Evolutionary conservation across 1,284 basidiomycete species (phyloP).

Genomic region (Hemileia vastatrix): DNA sequence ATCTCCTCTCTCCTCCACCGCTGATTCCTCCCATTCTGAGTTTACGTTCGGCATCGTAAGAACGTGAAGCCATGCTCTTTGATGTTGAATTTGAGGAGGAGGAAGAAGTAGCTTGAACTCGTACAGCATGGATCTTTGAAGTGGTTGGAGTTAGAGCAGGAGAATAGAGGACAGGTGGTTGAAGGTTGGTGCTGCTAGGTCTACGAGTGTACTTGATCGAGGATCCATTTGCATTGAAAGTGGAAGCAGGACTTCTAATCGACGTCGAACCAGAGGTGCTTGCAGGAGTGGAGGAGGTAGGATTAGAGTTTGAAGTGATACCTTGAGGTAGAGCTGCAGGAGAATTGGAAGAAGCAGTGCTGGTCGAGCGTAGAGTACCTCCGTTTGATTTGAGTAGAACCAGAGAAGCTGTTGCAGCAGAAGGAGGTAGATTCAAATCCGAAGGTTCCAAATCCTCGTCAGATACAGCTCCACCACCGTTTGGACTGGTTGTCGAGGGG

Average conservation of each 20-base stretch:
- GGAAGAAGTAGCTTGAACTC: conserved; percentile 4
- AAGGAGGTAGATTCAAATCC: conserved; percentile 34
- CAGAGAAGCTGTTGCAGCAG: conserved; percentile 29
- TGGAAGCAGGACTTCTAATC: background rate
- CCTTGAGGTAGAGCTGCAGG: conserved; percentile 16
- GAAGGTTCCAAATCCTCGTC: conserved; percentile 31
- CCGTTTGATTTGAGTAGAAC: conserved; percentile 28
- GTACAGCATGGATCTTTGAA: conserved; percentile 26
- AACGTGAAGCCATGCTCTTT: background rate
- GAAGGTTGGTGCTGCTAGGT: conserved; percentile 33
- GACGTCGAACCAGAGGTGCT: background rate
- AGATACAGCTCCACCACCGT: conserved; percentile 28
- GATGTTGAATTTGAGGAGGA: background rate
- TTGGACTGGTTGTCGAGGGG: conserved; percentile 32
- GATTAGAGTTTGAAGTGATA: conserved; percentile 21
- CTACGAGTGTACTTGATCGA: conserved; percentile 34
- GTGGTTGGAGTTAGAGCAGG: conserved; percentile 32
- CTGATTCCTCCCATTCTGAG: background rate
- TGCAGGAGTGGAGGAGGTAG: conserved; percentile 20
- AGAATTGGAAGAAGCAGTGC: conserved; percentile 3
- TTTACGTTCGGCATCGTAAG: background rate
- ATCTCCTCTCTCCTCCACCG: conserved; percentile 10
- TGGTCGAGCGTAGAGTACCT: conserved; percentile 24
- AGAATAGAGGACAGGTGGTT: conserved; percentile 30
- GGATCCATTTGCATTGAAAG: background rate